A percentile compares a stretch with the other conserved stretches of the same genome.
phyloP scores from a whole-genome alignment of 176 grass and related monocot species.

The Puccinellia tenuiflora region DNA sequence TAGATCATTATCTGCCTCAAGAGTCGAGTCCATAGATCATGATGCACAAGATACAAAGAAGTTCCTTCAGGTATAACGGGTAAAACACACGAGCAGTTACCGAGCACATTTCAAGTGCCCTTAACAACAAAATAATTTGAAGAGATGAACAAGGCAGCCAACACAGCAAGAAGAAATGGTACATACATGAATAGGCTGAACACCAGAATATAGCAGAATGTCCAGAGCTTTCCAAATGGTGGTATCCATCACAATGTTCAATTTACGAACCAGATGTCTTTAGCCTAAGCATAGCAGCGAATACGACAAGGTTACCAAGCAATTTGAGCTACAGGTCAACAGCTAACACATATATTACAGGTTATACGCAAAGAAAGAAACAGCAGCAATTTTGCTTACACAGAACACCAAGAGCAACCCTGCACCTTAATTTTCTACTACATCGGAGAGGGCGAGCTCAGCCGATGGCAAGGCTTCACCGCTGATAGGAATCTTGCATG shows the following conservation, averaged over 20 bases:
- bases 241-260: neutral
- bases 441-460: conserved; percentile 19
- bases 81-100: neutral
- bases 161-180: neutral
- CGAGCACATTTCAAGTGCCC: neutral
- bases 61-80: neutral
- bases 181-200: neutral
- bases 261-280: neutral
- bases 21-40: too few relatives aligned
- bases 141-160: neutral
- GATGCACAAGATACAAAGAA: neutral
- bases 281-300: conserved; percentile 18
- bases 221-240: neutral
- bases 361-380: conserved; percentile 17
- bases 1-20: neutral
- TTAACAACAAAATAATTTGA: neutral
- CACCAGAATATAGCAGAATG: neutral
- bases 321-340: conserved; percentile 24
- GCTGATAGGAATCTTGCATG: conserved; percentile 70
- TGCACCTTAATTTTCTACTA: conserved; percentile 31
- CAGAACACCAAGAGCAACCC: neutral
- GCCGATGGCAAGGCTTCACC: neutral
- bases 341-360: conserved; percentile 9
- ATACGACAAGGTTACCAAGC: neutral
- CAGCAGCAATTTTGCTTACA: neutral